Conservation (phyloP, 2,329 filamentous ascomycete species). For the Basipetospora chlamydospora region DNA sequence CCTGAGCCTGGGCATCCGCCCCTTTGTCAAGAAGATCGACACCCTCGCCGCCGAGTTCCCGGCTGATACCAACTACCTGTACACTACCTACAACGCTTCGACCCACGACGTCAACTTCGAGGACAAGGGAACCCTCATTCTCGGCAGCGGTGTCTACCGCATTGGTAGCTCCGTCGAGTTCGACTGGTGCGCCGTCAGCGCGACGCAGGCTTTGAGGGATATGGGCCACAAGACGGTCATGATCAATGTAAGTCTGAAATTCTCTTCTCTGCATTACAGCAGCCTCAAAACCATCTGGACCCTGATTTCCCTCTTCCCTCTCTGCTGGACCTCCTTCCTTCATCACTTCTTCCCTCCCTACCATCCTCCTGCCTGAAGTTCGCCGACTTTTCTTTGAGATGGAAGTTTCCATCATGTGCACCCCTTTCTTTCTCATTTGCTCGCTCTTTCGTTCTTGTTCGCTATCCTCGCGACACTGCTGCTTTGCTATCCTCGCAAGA, state of each 20-base stretch:
- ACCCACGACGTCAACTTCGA: constrained; percentile 89
- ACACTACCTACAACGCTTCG: constrained; percentile 94
- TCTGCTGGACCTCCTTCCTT: no score
- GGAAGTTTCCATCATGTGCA: no score
- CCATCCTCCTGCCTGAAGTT: no score
- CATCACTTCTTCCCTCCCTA: no score
- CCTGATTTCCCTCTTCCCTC: no score
- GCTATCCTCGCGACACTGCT: no score
- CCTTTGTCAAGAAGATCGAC: constrained; percentile 91
- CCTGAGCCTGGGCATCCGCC: constrained; percentile 74
- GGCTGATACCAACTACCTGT: constrained; percentile 86
- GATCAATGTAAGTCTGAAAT: constrained; percentile 61
- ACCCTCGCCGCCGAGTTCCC: constrained; percentile 95
- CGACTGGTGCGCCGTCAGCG: constrained; percentile 94
- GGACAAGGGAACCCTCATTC: constrained; percentile 76
- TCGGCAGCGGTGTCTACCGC: constrained; percentile 91
- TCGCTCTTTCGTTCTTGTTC: neutral
- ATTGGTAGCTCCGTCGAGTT: constrained; percentile 98
- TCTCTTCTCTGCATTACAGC: neutral
- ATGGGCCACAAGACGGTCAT: constrained; percentile 96
- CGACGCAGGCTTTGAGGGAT: constrained; percentile 64
- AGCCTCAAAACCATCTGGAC: no score
- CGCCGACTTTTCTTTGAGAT: no score
- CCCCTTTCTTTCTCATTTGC: neutral
- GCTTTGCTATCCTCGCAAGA: no score